Base-by-base conservation (phyloP, 257 asterid genomes). In the Ilex aquifolium region DNA sequence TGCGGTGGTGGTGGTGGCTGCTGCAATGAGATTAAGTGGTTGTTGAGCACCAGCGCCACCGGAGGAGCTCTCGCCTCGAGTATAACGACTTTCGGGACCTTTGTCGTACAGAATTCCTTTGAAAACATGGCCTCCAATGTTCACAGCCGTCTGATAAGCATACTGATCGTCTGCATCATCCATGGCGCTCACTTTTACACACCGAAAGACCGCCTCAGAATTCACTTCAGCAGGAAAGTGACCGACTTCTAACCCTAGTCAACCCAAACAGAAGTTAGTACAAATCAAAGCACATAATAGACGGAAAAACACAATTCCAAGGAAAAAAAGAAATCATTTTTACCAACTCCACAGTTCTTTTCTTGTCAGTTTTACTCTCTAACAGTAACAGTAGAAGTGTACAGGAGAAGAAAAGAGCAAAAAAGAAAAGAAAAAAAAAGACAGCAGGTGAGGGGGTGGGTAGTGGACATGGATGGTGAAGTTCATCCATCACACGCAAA, bases 61-160 rank as follows among this genome's bases (percentile, higher is more conserved):
- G 10, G 83, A 73, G 44, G 83, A 65, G 36, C 59, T 29, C 61
- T 65, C 80, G 13, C 79, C 86, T 7, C 70, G 73, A 50, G 63
- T 66, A 12, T 36, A 51, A 0, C 66, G 66, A 21, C 64, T 67
- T 13, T 82, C 92, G 2, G 71, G 79, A 27, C 95, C 92, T 79
- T 84, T 92, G 77, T 87, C 95, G 60, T 87, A 87, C 16, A 87
- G 73, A 69, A 87, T 87, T 60, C 95, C 95, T 74, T 80, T 84
- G 82, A 87, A 87, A 62, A 84, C 79, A 57, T 84, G 95, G 5
- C 95, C 95, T 7, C 82, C 86, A 13, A 87, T 82, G 69, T 73
- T 82, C 2, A 87, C 95, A 36, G 95, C 90, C 16, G 95, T 84
- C 61, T 87, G 90, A 52, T 87, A 87, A 4, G 95, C 95, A 67